phyloP scores from a whole-genome alignment of 2,329 filamentous ascomycete genomes.

The Colletotrichum sp. region DNA sequence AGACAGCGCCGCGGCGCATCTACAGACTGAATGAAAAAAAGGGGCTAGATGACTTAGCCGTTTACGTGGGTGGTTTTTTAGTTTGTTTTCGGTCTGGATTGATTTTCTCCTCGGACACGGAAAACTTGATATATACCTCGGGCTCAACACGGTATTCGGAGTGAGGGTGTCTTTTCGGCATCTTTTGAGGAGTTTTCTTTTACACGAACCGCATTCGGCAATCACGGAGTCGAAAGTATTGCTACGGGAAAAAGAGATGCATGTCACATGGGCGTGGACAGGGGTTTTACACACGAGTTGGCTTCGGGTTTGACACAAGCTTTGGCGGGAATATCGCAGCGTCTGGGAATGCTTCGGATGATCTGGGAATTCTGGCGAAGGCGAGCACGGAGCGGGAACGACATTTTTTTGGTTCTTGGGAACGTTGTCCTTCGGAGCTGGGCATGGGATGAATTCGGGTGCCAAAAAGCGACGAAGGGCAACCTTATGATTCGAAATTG shows the following conservation, averaged over 20 bases:
- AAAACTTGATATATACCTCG: constrained; percentile 24
- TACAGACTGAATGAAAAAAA: neutral
- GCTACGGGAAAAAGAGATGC: constrained; percentile 13
- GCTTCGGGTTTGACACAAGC: constrained; percentile 1
- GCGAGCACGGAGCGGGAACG: constrained; percentile 18
- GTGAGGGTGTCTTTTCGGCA: constrained; percentile 22
- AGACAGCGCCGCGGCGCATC: neutral
- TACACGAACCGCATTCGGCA: constrained; percentile 21
- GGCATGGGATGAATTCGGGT: constrained; percentile 8
- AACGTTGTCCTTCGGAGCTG: constrained; percentile 8
- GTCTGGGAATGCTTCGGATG: constrained; percentile 13
- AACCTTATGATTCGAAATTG: constrained; percentile 18
- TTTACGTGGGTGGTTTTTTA: constrained; percentile 11
- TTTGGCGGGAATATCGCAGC: constrained; percentile 7
- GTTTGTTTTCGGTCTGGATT: constrained; percentile 19
- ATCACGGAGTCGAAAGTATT: constrained; percentile 21
- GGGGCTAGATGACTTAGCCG: neutral
- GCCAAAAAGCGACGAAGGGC: constrained; percentile 20
- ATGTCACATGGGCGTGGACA: constrained; percentile 17
- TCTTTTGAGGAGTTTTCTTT: constrained; percentile 21
- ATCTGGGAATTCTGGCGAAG: constrained; percentile 11
- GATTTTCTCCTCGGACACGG: constrained; percentile 19
- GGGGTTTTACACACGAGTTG: neutral
- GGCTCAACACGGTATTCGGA: constrained; percentile 20
- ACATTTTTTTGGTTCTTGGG: neutral